Base-by-base conservation (phyloP, 352 stramenopile genomes). In the Globisporangium nagaii region DNA sequence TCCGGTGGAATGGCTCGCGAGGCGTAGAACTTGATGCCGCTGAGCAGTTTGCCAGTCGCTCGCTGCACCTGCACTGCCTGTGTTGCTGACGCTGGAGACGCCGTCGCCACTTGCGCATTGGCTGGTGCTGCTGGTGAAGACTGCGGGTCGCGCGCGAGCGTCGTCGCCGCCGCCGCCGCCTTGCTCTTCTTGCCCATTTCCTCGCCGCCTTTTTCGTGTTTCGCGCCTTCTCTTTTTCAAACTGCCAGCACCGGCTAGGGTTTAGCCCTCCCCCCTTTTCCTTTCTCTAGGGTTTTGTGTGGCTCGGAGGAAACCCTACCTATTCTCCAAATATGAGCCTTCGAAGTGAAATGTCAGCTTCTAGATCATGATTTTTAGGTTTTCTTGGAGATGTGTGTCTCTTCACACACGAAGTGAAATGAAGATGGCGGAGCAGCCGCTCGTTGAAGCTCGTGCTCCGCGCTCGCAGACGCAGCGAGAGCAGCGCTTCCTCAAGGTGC, bases 401-500 rank as follows among this genome's bases (percentile, higher is more conserved):
- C n/a, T n/a, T n/a, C n/a, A 37, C 8, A 1, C 32, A 37, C 32
- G 32, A 15, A 37, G 12, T 8, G 5, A 37, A 13, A 25, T 15
- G 42, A 49, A n/a, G 27, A 49, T 49, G 43, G 17, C 13, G 15
- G 17, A 36, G 43, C 17, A 30, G 27, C n/a, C n/a, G n/a, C 43
- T 34, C 5, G 30, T 36, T 37, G 53, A 53, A 52, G 43, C 42
- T 24, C n/a, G n/a, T n/a, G n/a, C n/a, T n/a, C 17, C n/a, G 25
- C 43, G 43, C 17, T 49, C 43, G 43, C 43, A 49, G 43, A 22
- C 43, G 34, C 30, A 47, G 28, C 53, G 55, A 17, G 73, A 83
- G 60, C 52, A 62, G 67, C 71, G 71, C 55, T 87, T 87, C 62
- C 63, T 87, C 30, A 43, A 73, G 58, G 70, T 75, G 25, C 46